phyloP scores from a whole-genome alignment of 2,329 filamentous ascomycete genomes.

The Tolypocladium capitatum region DNA sequence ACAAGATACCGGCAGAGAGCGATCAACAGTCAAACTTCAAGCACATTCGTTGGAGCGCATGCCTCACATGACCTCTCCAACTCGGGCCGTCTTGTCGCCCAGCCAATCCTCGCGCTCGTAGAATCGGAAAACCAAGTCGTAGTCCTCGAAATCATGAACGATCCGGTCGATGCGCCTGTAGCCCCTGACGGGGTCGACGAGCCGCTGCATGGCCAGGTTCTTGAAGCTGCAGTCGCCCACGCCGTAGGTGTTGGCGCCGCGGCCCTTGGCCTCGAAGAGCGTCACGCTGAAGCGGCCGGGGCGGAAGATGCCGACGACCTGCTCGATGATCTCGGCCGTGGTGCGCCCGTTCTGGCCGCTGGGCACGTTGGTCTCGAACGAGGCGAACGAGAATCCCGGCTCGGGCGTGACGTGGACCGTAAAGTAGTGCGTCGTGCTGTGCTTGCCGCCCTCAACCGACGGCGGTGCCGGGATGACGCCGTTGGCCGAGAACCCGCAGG shows the following conservation, averaged over 20 bases:
- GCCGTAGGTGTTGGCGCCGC: slow-evolving; percentile 27
- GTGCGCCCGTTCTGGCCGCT: slow-evolving; percentile 76
- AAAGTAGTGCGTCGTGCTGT: slow-evolving; percentile 70
- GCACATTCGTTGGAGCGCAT: neutral
- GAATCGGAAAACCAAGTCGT: slow-evolving; percentile 92
- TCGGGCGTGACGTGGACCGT: slow-evolving; percentile 97
- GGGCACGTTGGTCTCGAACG: slow-evolving; percentile 96
- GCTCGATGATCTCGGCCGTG: slow-evolving; percentile 81
- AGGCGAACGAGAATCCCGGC: slow-evolving; percentile 92
- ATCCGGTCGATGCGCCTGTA: slow-evolving; percentile 89
- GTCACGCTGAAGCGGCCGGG: slow-evolving; percentile 97
- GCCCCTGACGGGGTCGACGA: slow-evolving; percentile 68
- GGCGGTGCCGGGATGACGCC: slow-evolving; percentile 76
- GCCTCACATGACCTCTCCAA: slow-evolving; percentile 35
- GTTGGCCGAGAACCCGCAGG: slow-evolving; percentile 95
- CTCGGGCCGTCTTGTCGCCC: slow-evolving; percentile 36
- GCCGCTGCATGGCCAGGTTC: slow-evolving; percentile 27
- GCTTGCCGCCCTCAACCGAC: slow-evolving; percentile 13
- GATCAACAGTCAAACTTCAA: neutral
- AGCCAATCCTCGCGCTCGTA: slow-evolving; percentile 80
- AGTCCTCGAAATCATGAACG: slow-evolving; percentile 93
- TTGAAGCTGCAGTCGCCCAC: slow-evolving; percentile 26
- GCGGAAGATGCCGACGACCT: slow-evolving; percentile 91
- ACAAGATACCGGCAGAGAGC: neutral
- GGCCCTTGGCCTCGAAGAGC: slow-evolving; percentile 77